phyloP scores from a whole-genome alignment of 805 yeast species.

The Kuraishia borneana region DNA sequence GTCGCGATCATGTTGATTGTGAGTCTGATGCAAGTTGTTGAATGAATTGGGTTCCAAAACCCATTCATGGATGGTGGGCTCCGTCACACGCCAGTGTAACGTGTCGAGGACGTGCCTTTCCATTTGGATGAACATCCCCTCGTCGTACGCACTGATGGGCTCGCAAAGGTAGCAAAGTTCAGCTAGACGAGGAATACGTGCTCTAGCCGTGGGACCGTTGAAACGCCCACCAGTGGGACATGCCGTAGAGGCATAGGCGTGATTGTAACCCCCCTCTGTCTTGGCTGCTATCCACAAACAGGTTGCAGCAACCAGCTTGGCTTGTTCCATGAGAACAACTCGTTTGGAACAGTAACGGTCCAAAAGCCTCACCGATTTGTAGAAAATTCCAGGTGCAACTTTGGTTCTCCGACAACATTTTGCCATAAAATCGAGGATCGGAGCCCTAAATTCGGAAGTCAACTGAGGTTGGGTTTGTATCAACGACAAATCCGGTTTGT shows the following conservation, averaged over 20 bases:
- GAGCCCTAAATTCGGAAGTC: constrained; percentile 45
- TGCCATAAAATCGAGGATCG: constrained; percentile 59
- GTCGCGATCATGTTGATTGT: constrained; percentile 17
- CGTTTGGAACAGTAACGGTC: constrained; percentile 79
- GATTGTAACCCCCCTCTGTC: constrained; percentile 65
- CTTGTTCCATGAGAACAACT: constrained; percentile 63
- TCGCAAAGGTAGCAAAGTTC: constrained; percentile 70
- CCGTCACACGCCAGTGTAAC: constrained; percentile 61
- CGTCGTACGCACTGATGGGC: constrained; percentile 44
- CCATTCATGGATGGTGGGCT: constrained; percentile 47
- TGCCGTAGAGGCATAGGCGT: constrained; percentile 39
- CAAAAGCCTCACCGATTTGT: constrained; percentile 53
- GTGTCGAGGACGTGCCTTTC: constrained; percentile 64
- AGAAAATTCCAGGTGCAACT: constrained; percentile 49
- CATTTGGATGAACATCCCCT: constrained; percentile 59
- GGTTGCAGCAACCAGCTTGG: constrained; percentile 72
- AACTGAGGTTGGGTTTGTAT: constrained; percentile 76
- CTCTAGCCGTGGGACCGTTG: constrained; percentile 62
- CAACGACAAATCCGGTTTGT: constrained; percentile 38
- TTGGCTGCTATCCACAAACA: constrained; percentile 82
- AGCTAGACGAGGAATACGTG: constrained; percentile 59
- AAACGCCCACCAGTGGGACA: constrained; percentile 49
- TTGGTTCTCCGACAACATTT: constrained; percentile 49
- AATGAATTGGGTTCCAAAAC: constrained; percentile 30
- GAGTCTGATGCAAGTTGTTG: constrained; percentile 23